phyloP scores from a whole-genome alignment of 495 filamentous ascomycete species.

The Friedmanniomyces endolithicus region DNA sequence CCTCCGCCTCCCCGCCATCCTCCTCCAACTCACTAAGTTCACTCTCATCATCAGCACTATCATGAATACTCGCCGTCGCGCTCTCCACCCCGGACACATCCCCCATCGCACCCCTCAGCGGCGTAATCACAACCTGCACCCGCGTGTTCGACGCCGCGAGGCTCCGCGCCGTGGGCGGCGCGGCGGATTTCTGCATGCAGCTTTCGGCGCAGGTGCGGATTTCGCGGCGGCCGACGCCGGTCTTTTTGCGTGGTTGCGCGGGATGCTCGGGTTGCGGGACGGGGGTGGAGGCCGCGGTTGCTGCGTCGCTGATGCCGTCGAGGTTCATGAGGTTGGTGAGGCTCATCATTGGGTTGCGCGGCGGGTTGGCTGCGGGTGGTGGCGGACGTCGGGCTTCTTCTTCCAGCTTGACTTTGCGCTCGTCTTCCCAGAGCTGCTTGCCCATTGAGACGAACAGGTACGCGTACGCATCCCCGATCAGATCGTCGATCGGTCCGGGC shows the following conservation, averaged over 20 bases:
- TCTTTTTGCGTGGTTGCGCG: slow-evolving; percentile 33
- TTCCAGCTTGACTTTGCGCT: slow-evolving; percentile 5
- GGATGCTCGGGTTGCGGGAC: slow-evolving; percentile 26
- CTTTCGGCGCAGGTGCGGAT: slow-evolving; percentile 51
- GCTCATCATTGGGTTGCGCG: slow-evolving; percentile 23
- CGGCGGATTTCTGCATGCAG: slow-evolving; percentile 25
- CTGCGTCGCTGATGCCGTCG: slow-evolving; percentile 18
- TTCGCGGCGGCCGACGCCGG: slow-evolving; percentile 52
- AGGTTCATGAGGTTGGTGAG: slow-evolving; percentile 25
- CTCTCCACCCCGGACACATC: slow-evolving; percentile 28
- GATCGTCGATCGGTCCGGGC: slow-evolving; percentile 70
- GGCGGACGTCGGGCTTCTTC: slow-evolving; percentile 7
- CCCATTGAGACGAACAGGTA: slow-evolving; percentile 53
- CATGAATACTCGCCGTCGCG: slow-evolving; percentile 51
- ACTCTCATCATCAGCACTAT: slow-evolving; percentile 70
- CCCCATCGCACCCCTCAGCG: slow-evolving; percentile 22
- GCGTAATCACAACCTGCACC: slow-evolving; percentile 18
- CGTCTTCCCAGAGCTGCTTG: slow-evolving; percentile 17
- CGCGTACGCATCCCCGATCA: slow-evolving; percentile 78
- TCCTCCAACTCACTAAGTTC: slow-evolving; percentile 61
- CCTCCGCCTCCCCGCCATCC: slow-evolving; percentile 16
- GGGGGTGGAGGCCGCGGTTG: slow-evolving; percentile 10
- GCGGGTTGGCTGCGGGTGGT: slow-evolving; percentile 6
- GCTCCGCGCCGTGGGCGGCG: background rate
- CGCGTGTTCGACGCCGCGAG: background rate